These are phyloP conservation scores for Talaromyces sp. DNA, from an alignment of 2,329 filamentous ascomycete species.

Conservation along the genomic window DNA sequence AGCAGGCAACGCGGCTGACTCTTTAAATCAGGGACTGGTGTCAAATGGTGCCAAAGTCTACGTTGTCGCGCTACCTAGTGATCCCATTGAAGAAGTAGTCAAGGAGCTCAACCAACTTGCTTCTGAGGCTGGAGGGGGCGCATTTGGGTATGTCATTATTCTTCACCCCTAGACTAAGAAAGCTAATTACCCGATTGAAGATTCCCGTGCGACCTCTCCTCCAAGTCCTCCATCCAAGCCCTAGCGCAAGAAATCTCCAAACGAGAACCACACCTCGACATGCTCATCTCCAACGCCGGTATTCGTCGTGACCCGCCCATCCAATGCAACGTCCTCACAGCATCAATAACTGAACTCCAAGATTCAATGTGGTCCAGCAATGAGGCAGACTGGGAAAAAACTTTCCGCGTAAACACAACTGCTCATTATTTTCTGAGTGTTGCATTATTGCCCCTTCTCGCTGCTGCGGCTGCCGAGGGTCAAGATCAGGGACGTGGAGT, in stretches of 20 bases:
- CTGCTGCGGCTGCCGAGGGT: constrained; percentile 35
- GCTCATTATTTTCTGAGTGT: constrained; percentile 52
- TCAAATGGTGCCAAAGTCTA: constrained; percentile 49
- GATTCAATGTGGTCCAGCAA: constrained; percentile 48
- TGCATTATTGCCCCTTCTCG: constrained; percentile 46
- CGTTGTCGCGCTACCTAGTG: constrained; percentile 40
- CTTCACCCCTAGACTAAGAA: too few species aligned
- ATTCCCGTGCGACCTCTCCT: constrained; percentile 35
- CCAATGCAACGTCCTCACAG: constrained; percentile 45
- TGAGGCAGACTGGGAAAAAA: constrained; percentile 45
- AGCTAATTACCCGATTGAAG: constrained; percentile 8
- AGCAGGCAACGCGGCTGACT: not conserved
- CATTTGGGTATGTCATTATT: constrained; percentile 33
- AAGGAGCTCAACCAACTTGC: constrained; percentile 41
- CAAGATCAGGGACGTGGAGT: constrained; percentile 45
- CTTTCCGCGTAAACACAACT: constrained; percentile 49
- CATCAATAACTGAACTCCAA: constrained; percentile 44
- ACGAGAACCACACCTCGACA: constrained; percentile 45
- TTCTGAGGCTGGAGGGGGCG: constrained; percentile 34
- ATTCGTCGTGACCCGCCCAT: constrained; percentile 46
- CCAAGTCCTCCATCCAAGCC: constrained; percentile 41
- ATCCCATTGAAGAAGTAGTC: constrained; percentile 41
- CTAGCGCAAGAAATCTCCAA: constrained; percentile 33
- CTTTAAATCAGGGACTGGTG: constrained; percentile 38
- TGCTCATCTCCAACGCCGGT: constrained; percentile 51